Percentiles rank a stretch among this genome's conserved stretches.
phyloP scores from a whole-genome alignment of 176 grass and related monocot genomes.

The Ensete glaucum region DNA sequence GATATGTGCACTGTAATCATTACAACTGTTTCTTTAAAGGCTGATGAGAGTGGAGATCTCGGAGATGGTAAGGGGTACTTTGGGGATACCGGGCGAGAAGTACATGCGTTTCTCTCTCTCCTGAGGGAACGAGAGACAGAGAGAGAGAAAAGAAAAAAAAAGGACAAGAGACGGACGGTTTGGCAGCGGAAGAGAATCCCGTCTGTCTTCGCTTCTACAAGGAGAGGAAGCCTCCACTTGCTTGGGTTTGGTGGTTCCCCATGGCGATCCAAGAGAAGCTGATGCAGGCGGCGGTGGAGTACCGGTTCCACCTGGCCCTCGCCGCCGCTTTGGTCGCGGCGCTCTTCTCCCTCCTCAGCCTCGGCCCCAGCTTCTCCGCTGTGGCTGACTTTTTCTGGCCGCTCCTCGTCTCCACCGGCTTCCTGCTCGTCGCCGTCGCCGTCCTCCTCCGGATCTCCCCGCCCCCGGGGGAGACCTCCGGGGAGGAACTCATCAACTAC shows the following conservation, averaged over 20 bases:
- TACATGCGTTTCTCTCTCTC: no score
- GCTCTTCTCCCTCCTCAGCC: constrained; percentile 12
- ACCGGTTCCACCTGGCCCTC: constrained; percentile 11
- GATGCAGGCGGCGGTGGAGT: constrained; percentile 8
- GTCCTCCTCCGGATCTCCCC: constrained; percentile 39
- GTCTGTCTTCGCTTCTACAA: no score
- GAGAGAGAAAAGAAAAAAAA: no score
- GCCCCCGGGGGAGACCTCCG: constrained; percentile 7
- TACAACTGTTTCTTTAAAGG: no score
- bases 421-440: constrained; percentile 29
- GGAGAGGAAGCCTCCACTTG: not conserved
- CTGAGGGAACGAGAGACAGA: no score
- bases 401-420: constrained; percentile 35
- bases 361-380: constrained; percentile 27
- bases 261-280: constrained; percentile 24
- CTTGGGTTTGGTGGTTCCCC: not conserved
- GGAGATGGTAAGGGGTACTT: no score
- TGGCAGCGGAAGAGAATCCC: no score
- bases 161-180: no score
- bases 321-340: constrained; percentile 15
- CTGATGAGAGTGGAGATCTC: no score
- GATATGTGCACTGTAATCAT: no score
- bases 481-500: constrained; percentile 30
- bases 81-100: no score
- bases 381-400: constrained; percentile 32